Percentiles rank a stretch among this genome's conserved stretches.
Conservation (phyloP, 345 rosid genomes). For the Fremontodendron californicum region DNA sequence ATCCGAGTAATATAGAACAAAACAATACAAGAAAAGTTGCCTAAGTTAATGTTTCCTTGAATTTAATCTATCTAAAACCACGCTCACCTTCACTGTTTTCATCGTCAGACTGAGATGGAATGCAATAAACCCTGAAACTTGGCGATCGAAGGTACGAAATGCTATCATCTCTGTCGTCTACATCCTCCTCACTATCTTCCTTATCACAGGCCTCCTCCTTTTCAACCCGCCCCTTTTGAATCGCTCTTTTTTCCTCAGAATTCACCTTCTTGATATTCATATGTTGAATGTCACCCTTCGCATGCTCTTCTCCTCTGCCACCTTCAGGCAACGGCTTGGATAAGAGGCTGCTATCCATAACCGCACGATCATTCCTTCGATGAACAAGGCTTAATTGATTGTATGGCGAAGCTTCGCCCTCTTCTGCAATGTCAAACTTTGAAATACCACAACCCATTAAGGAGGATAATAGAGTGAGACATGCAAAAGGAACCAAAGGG, state of each 20-base stretch:
- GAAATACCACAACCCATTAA: conserved; percentile 55
- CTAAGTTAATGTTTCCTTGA: no score
- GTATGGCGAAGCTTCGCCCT: not conserved
- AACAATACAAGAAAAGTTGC: no score
- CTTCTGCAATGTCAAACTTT: conserved; percentile 31
- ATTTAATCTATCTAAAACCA: not conserved
- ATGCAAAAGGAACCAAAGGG: not conserved
- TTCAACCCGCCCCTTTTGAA: not conserved
- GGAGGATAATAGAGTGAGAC: conserved; percentile 12
- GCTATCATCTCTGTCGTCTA: not conserved
- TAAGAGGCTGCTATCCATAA: not conserved
- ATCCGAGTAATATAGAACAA: no score
- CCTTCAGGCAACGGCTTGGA: not conserved
- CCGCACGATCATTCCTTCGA: conserved; percentile 9
- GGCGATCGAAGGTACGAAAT: not conserved
- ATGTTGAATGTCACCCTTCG: not conserved
- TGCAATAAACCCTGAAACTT: conserved; percentile 3
- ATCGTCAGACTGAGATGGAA: not conserved
- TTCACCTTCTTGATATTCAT: not conserved
- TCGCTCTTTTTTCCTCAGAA: not conserved
- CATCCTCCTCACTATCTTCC: not conserved
- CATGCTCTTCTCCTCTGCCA: conserved; percentile 2
- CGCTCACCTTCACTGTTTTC: not conserved
- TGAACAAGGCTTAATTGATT: not conserved
- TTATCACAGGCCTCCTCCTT: not conserved